A percentile compares a stretch with the other conserved stretches of the same genome.
phyloP scores from a whole-genome alignment of 2,329 filamentous ascomycete species.

The Alternaria novae-zelandiae region DNA sequence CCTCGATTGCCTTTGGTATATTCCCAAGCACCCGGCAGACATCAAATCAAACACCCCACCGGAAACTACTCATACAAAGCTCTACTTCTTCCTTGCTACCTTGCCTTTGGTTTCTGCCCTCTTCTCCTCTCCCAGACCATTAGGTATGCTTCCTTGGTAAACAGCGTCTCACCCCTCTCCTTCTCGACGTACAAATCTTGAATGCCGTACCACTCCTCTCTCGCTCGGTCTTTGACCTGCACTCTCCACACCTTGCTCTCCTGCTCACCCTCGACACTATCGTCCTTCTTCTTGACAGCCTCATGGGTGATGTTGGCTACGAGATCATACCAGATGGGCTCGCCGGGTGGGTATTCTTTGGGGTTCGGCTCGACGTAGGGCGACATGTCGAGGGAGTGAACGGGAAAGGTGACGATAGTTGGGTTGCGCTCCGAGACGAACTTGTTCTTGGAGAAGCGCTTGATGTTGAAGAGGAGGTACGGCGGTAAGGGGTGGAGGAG shows the following conservation, averaged over 20 bases:
- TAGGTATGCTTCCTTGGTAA: slow-evolving; percentile 91
- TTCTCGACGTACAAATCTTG: slow-evolving; percentile 94
- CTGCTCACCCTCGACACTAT: slow-evolving; percentile 84
- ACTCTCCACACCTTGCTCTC: slow-evolving; percentile 96
- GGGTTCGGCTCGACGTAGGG: slow-evolving; percentile 93
- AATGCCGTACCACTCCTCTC: slow-evolving; percentile 88
- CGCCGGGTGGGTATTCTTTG: slow-evolving; percentile 69
- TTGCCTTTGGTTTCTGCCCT: slow-evolving; percentile 14
- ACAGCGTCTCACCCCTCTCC: slow-evolving; percentile 86
- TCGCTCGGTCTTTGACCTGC: slow-evolving; percentile 80
- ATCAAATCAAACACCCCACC: not conserved
- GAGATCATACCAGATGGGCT: slow-evolving; percentile 93
- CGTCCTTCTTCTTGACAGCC: slow-evolving; percentile 77
- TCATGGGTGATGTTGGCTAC: slow-evolving; percentile 94
- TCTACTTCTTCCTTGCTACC: not conserved
- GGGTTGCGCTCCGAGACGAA: slow-evolving; percentile 96
- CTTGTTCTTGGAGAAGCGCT: slow-evolving; percentile 95
- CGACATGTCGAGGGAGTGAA: slow-evolving; percentile 81
- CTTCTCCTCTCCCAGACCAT: slow-evolving; percentile 94
- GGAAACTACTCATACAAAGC: not conserved
- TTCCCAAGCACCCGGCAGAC: not conserved
- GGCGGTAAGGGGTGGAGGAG: slow-evolving; percentile 89
- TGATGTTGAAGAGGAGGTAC: slow-evolving; percentile 92
- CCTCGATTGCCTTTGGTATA: not conserved
- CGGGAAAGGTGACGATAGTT: slow-evolving; percentile 96